Conservation (phyloP, 2,329 filamentous ascomycete genomes). For the Amylocarpus encephaloides region DNA sequence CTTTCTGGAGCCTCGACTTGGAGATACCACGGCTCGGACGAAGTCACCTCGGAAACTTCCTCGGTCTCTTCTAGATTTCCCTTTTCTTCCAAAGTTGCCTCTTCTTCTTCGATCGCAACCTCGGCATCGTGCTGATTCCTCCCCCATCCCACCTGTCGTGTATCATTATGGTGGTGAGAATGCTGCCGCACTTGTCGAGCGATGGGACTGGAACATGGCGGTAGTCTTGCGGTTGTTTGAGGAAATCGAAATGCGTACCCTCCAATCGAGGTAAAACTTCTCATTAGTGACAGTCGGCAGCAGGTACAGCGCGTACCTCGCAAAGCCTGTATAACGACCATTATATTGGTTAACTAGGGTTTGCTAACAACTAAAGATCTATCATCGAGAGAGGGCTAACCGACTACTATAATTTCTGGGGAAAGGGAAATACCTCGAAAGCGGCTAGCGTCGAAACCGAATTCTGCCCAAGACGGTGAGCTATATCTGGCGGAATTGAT, state of each 20-base stretch:
- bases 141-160: conserved; percentile 4
- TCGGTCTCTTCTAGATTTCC: conserved; percentile 7
- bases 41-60: conserved; percentile 3
- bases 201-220: conserved; percentile 2
- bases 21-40: conserved; percentile 74
- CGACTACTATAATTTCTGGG: no score
- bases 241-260: conserved; percentile 18
- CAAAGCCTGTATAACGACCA: neutral
- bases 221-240: conserved; percentile 4
- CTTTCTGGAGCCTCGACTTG: conserved; percentile 52
- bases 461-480: no score
- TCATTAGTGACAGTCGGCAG: conserved; percentile 27
- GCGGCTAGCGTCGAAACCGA: no score
- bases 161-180: conserved; percentile 4
- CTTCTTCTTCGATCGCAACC: neutral
- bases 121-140: neutral
- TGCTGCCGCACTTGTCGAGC: conserved; percentile 13
- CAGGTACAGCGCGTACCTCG: conserved; percentile 24
- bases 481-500: no score
- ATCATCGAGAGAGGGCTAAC: no score
- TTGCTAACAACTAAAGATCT: no score
- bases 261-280: conserved; percentile 24
- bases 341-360: no score
- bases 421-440: no score
- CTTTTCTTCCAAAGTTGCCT: conserved; percentile 8